Base-by-base conservation (phyloP, 345 rosid species). In the Eucalyptus grandis region DNA sequence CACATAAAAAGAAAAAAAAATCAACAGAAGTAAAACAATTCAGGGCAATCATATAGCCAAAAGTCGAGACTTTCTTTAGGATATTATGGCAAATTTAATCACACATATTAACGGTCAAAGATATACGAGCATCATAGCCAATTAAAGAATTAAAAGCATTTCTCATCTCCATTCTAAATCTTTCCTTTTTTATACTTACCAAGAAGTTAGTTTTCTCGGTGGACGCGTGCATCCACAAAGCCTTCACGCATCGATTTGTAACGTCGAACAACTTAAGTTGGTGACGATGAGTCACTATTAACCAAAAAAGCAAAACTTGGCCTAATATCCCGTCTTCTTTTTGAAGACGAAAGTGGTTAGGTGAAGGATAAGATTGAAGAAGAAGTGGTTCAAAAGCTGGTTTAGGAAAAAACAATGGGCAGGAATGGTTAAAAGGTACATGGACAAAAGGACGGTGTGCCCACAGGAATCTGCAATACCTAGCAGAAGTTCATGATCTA, bases 1-100 rank as follows among this genome's bases (percentile, higher is more conserved):
- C 0, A 69, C 1, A 8, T 1, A 16, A 7, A 30, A 4, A 30
- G 8, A 26, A 12, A 6, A 13, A 60, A 62, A 11, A 13, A 0
- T 4, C 6, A 8, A 21, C 44, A 69, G 21, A 34, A 69, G 24
- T 16, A 31, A 69, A 16, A 34, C 43, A 69, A 34, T 69, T 31
- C 24, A 34, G 10, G 5, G 13, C 81, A 69, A 69, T 34, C 24
- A 17, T 31, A 11, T 69, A 4, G 43, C 81, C 2, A 69, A 14
- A 69, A 69, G 43, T 69, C 11, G 81, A 69, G 81, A 9, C 58
- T 17, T 4, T 69, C 80, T 34, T 69, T 17, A 16, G 43, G 44
- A 17, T 69, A 17, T 16, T 34, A 9, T 9, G 43, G 2, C 7
- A 65, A n/a, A n/a, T 14, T 15, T 14, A 65, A 14, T 9, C 77